Evolutionary conservation across 495 filamentous ascomycete genomes (phyloP), one percentile per base, ranked within the genome.

Genomic region (Tuber melanosporum): DNA sequence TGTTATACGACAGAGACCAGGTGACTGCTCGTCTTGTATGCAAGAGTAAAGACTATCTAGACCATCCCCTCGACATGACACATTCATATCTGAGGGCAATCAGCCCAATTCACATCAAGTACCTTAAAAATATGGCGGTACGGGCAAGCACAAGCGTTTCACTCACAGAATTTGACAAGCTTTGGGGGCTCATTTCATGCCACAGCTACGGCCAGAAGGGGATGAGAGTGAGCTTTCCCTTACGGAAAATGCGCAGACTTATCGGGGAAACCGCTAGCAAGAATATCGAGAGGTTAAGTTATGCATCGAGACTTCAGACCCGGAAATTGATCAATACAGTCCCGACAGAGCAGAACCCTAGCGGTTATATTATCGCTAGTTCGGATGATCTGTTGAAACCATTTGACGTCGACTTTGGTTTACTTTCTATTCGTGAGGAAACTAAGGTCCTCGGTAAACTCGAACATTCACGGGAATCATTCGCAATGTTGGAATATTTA

Each of bases 71-170:
- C 14, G 94, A 98, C 82, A 90, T 98, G 83, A 95, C 92, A 3
- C 91, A 94, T 81, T 89, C 90, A 3, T 97, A 95, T 78, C 87
- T 98, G 12, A 91, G 94, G 49, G 94, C 95, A 45, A 97, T 97
- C 87, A 95, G 93, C 0, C 93, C 94, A 2, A 93, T 97, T 49
- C 92, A 94, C 79, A 84, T 97, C 70, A 96, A 96, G 81, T 97
- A 97, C 77, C 87, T 97, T 2, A 88, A 86, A n/a, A 92, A 97
- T 82, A 97, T 97, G 94, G 89, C 89, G 1, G 93, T 97, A 5
- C 89, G 94, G 39, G 91, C 93, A 1, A 96, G 93, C 75, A 97
- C 97, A 94, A 97, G 94, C 9, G 95, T 98, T 79, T 97, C 94
- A 10, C 92, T 97, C 80, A 95, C 92, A 75, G 91, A 91, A 0